Conservation (phyloP, 2,329 filamentous ascomycete species). For the Beauveria caledonica region DNA sequence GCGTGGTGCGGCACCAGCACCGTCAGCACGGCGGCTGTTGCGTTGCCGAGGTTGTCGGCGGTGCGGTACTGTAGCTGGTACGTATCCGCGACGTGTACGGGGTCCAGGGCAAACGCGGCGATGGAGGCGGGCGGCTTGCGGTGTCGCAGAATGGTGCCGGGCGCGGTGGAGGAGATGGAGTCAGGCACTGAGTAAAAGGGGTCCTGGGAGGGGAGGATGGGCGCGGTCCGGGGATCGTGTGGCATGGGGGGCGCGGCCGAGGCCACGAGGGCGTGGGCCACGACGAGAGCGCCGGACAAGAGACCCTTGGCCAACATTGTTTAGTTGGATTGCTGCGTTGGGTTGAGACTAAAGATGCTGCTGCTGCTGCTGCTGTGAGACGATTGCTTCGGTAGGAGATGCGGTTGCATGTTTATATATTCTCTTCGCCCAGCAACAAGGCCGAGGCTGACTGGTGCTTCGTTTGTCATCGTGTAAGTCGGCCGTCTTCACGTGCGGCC, state of each 20-base stretch:
- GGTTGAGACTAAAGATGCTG: background rate
- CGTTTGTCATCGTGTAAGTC: background rate
- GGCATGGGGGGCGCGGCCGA: background rate
- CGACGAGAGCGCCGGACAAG: background rate
- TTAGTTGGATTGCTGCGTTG: background rate
- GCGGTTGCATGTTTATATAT: background rate
- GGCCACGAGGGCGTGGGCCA: background rate
- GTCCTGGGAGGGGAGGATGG: conserved; percentile 13
- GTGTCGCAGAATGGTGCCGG: conserved; percentile 14
- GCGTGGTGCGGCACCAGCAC: conserved; percentile 28
- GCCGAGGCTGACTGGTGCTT: background rate
- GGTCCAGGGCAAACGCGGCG: conserved; percentile 14
- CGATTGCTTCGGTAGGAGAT: background rate
- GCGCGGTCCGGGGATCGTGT: background rate
- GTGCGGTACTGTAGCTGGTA: conserved; percentile 33
- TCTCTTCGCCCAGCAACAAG: background rate
- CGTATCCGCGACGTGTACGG: conserved; percentile 14
- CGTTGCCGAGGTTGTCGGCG: conserved; percentile 25
- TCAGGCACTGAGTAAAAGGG: conserved; percentile 15
- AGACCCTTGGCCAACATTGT: background rate
- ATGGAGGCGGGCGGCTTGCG: conserved; percentile 12
- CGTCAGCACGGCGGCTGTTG: conserved; percentile 30
- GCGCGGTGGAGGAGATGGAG: background rate
- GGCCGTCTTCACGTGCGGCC: background rate
- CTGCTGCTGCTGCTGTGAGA: too few species aligned